Evolutionary conservation across 768 basidiomycete species (phyloP).

Genomic region (Rickenella mellea): DNA sequence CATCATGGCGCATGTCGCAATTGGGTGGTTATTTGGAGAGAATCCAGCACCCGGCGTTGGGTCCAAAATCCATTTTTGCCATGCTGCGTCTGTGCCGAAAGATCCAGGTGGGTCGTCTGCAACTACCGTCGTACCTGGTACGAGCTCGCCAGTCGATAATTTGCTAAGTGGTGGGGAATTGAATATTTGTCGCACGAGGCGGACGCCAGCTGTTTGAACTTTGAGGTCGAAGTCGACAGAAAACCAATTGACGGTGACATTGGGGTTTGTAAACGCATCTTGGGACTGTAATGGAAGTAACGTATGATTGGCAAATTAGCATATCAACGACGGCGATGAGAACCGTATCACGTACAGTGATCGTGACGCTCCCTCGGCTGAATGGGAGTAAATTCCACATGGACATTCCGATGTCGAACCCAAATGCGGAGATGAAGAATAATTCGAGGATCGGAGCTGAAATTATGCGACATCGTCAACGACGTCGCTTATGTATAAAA

Average conservation of each 20-base stretch:
- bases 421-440: slow-evolving; percentile 36
- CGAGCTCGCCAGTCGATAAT: slow-evolving; percentile 32
- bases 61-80: slow-evolving; percentile 35
- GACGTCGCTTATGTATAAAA: background rate
- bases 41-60: too few species aligned
- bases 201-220: slow-evolving; percentile 39
- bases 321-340: too few species aligned
- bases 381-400: slow-evolving; percentile 50
- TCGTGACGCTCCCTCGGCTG: slow-evolving; percentile 40
- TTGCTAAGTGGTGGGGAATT: slow-evolving; percentile 20
- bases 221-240: slow-evolving; percentile 36
- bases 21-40: slow-evolving; percentile 8
- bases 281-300: slow-evolving; percentile 23
- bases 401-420: slow-evolving; percentile 34
- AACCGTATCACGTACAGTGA: slow-evolving; percentile 35
- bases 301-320: background rate
- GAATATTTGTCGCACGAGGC: slow-evolving; percentile 33
- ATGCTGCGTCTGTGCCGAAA: slow-evolving; percentile 34
- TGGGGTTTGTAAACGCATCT: slow-evolving; percentile 38
- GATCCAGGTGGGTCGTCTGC: slow-evolving; percentile 28
- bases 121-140: slow-evolving; percentile 32
- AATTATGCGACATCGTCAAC: slow-evolving; percentile 1
- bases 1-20: slow-evolving; percentile 15
- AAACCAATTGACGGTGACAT: slow-evolving; percentile 43
- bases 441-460: slow-evolving; percentile 38